Evolutionary conservation across 495 filamentous ascomycete species (phyloP).

Genomic region (Hypomontagnella submonticulosa): DNA sequence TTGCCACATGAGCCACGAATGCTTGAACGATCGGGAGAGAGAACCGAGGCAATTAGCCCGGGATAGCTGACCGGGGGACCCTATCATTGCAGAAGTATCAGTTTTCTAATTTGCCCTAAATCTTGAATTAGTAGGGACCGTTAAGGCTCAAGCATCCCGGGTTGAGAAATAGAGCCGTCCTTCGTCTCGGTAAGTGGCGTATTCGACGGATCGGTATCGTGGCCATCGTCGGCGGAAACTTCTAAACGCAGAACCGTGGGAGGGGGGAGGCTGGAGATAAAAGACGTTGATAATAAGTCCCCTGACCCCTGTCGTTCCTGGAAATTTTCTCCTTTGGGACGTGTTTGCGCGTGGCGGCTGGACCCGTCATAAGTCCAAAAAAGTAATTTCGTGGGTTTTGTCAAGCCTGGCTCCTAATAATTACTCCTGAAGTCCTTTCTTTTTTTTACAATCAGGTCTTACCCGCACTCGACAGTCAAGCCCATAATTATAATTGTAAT

Average conservation of each 20-base stretch:
- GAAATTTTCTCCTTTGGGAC: constrained; percentile 41
- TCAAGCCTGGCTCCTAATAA: constrained; percentile 23
- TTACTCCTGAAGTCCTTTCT: constrained; percentile 28
- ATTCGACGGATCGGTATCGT: constrained; percentile 3
- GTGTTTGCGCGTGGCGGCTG: constrained; percentile 44
- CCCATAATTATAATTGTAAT: constrained; percentile 12
- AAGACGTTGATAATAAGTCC: constrained; percentile 37
- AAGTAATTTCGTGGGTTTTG: constrained; percentile 28
- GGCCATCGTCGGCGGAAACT: neutral
- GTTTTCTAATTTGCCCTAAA: neutral
- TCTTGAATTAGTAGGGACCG: constrained; percentile 3
- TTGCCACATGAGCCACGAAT: neutral
- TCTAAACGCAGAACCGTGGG: constrained; percentile 15
- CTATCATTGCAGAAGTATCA: constrained; percentile 2
- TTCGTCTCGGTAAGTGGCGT: neutral
- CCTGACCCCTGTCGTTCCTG: constrained; percentile 42
- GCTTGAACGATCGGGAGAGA: constrained; percentile 11
- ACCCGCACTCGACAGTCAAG: neutral
- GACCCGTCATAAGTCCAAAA: constrained; percentile 37
- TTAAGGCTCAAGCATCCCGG: neutral
- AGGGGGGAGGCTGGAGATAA: constrained; percentile 26
- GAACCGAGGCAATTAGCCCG: constrained; percentile 27
- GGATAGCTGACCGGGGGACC: neutral
- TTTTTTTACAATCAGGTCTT: constrained; percentile 13
- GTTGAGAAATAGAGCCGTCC: constrained; percentile 2